Base-by-base conservation (phyloP, 352 stramenopile species). In the Globisporangium spinosum region DNA sequence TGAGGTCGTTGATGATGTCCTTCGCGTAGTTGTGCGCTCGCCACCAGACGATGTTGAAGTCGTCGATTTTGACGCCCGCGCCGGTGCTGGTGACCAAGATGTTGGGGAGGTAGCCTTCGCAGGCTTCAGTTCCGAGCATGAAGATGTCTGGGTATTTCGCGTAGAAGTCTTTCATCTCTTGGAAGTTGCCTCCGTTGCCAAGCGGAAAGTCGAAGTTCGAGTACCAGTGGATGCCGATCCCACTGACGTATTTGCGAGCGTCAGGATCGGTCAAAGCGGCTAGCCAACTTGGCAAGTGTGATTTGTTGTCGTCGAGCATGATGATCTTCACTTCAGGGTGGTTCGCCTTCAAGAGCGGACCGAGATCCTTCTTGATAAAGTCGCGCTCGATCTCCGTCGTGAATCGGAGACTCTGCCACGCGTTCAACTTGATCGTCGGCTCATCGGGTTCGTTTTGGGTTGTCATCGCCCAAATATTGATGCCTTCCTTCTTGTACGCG, bases 181-280 rank as follows among this genome's bases (percentile, higher is more conserved):
- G 58, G 40, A 89, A 89, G 58, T 90, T 69, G 1, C 79, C 78
- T 9, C 76, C 70, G 0, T 68, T 38, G 13, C 72, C 70, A 32
- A 84, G 68, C 22, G 68, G 75, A 55, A 89, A 87, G 67, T 90
- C 79, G 1, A 87, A 63, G 60, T 89, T 82, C 65, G 73, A 77
- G 77, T 96, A 94, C 88, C 90, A 97, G 77, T 97, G 90, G 60
- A 95, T 89, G 1, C 82, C 90, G 10, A 97, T 70, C 6, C 90
- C 90, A 12, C 83, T 79, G n/a, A 97, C 76, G 73, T 94, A 97
- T 66, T 91, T 73, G 20, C 75, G 62, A 2, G 77, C 64, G 3
- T 91, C 83, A 0, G 73, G 22, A 38, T 90, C 79, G 13, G 78
- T 62, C 25, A 89, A 75, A 17, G 74, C 72, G 4, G 77, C 73